Base-by-base conservation (phyloP, 805 yeast genomes). In the Spencermartinsiella europaea region DNA sequence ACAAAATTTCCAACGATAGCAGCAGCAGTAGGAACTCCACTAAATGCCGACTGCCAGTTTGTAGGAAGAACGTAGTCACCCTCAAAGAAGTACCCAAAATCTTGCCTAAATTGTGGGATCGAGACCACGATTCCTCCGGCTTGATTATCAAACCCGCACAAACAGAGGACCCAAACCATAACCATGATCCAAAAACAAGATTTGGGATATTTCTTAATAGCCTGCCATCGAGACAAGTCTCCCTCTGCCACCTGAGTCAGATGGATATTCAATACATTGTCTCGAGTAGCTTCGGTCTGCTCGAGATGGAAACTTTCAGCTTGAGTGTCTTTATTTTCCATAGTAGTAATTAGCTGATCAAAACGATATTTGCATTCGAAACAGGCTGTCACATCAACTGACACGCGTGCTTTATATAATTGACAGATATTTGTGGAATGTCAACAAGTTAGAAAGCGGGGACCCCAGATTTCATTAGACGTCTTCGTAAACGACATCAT, bases 11-110 rank as follows among this genome's bases (percentile, higher is more conserved):
- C 47, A 3, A 20, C 20, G 20, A 44, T 41, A 25, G 40, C 37
- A 5, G 31, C 37, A 15, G 42, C 47, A 8, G 47, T 44, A 4
- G 47, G 47, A 37, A 42, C 49, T 15, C 45, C 49, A 27, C 25
- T 37, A 22, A 46, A 22, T 17, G 49, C 49, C 5, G 44, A 44
- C 19, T 46, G 49, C 49, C 49, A 46, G 16, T 33, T 40, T n/a
- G 49, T 46, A 15, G 37, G 15, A 16, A 46, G 21, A 8, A 46
- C 31, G 27, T 40, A 46, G 5, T 36, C 27, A 12, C 49, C 49
- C 10, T 46, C 43, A 33, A 21, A 41, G 10, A 15, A 19, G n/a
- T 31, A 33, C 4, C 48, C 48, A 28, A 46, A 46, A 15, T 46
- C 45, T 28, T 36, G 34, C 14, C 49, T 35, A 19, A 46, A 46